phyloP scores from a whole-genome alignment of 768 basidiomycete genomes.

The Hericium alpestre region DNA sequence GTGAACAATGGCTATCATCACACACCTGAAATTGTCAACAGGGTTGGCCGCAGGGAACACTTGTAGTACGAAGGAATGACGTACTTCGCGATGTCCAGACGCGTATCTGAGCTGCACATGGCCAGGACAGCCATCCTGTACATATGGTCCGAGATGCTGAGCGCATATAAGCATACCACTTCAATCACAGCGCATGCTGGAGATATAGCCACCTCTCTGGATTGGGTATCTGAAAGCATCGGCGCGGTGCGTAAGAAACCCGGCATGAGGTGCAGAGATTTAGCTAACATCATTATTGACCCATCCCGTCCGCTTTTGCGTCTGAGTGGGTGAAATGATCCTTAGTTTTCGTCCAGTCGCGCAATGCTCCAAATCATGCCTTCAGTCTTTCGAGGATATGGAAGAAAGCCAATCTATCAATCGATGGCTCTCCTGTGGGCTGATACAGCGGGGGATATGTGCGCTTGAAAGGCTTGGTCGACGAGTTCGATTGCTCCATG shows the following conservation, averaged over 20 bases:
- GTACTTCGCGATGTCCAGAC: conserved; percentile 65
- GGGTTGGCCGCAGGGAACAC: neutral
- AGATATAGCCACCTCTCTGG: conserved; percentile 59
- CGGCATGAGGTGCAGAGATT: neutral
- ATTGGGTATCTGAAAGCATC: conserved; percentile 50
- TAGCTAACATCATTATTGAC: conserved; percentile 61
- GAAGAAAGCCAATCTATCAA: conserved; percentile 80
- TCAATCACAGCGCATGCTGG: neutral
- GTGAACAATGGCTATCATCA: conserved; percentile 86
- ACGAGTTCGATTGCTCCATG: no score
- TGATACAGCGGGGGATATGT: conserved; percentile 51
- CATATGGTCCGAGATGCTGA: conserved; percentile 85
- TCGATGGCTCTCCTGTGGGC: conserved; percentile 38
- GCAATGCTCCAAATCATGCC: conserved; percentile 22
- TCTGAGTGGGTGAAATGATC: conserved; percentile 34
- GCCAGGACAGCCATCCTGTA: conserved; percentile 93
- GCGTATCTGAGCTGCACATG: conserved; percentile 71
- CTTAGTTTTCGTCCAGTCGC: neutral
- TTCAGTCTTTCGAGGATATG: conserved; percentile 85
- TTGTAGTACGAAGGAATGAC: conserved; percentile 10
- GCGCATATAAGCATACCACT: neutral
- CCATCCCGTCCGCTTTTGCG: conserved; percentile 95
- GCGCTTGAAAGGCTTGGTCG: conserved; percentile 19
- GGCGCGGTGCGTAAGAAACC: conserved; percentile 1
- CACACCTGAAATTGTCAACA: conserved; percentile 38